Evolutionary conservation across 352 stramenopile species (phyloP).

Genomic region (Pythium sp.): DNA sequence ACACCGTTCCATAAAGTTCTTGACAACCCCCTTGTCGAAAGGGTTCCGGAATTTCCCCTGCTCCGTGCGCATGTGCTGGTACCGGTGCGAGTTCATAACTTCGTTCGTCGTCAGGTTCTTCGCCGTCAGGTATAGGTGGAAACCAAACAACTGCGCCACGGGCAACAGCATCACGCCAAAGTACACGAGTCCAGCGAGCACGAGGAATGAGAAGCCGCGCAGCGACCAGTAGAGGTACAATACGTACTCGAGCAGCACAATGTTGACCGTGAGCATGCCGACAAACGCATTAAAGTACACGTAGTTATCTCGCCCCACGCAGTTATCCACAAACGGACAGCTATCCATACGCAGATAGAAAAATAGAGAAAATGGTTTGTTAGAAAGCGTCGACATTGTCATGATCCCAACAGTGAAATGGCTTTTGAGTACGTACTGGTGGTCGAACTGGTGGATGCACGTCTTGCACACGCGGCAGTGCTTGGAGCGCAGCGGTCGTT

Average conservation of each 20-base stretch:
- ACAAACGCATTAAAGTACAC: slow-evolving; percentile 83
- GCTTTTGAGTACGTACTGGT: slow-evolving; percentile 80
- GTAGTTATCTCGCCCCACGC: slow-evolving; percentile 97
- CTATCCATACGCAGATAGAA: slow-evolving; percentile 23
- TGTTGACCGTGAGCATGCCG: slow-evolving; percentile 36
- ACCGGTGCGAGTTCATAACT: slow-evolving; percentile 66
- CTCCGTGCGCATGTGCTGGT: slow-evolving; percentile 38
- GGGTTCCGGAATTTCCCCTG: slow-evolving; percentile 30
- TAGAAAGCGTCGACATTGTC: slow-evolving; percentile 25
- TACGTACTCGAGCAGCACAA: slow-evolving; percentile 56
- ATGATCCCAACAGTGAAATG: background rate
- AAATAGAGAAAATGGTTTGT: background rate
- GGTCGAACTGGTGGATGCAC: slow-evolving; percentile 96
- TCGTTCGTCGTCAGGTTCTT: slow-evolving; percentile 82
- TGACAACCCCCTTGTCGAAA: slow-evolving; percentile 31
- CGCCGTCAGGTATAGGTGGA: slow-evolving; percentile 73
- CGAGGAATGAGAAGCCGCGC: slow-evolving; percentile 32
- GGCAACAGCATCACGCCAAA: slow-evolving; percentile 45
- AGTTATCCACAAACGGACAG: slow-evolving; percentile 99
- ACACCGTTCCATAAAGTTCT: slow-evolving; percentile 31
- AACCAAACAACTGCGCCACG: slow-evolving; percentile 48
- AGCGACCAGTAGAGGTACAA: slow-evolving; percentile 54
- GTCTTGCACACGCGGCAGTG: slow-evolving; percentile 91
- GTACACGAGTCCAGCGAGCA: slow-evolving; percentile 41
- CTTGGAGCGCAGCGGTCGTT: slow-evolving; percentile 73